phyloP scores from a whole-genome alignment of 2,329 filamentous ascomycete genomes.

The Hysterium pulicare region DNA sequence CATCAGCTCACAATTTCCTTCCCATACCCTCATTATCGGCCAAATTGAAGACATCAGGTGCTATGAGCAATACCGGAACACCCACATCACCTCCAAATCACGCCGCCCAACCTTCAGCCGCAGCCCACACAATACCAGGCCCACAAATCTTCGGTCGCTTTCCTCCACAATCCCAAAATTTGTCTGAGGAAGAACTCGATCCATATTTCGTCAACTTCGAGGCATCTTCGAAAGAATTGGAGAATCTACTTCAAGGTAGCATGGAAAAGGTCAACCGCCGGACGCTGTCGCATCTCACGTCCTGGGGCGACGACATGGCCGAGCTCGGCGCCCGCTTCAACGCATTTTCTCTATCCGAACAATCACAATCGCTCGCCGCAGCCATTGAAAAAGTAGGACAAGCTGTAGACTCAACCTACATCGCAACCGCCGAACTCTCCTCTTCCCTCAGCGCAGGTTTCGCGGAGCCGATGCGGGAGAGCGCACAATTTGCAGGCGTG shows the following conservation, averaged over 20 bases:
- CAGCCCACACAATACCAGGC: slow-evolving; percentile 56
- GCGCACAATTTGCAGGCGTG: slow-evolving; percentile 93
- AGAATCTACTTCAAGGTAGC: slow-evolving; percentile 80
- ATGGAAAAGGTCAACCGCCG: slow-evolving; percentile 97
- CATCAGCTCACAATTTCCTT: slow-evolving; percentile 79
- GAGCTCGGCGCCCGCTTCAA: slow-evolving; percentile 96
- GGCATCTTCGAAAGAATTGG: slow-evolving; percentile 84
- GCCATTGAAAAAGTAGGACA: slow-evolving; percentile 94
- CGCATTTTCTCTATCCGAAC: slow-evolving; percentile 91
- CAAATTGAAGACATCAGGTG: slow-evolving; percentile 65
- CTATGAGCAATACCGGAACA: slow-evolving; percentile 48
- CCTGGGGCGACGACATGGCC: slow-evolving; percentile 80
- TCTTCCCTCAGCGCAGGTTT: slow-evolving; percentile 87
- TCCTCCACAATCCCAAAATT: slow-evolving; percentile 69
- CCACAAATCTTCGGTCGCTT: slow-evolving; percentile 73
- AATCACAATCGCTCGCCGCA: slow-evolving; percentile 79
- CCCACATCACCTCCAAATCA: slow-evolving; percentile 53
- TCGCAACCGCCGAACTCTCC: slow-evolving; percentile 89
- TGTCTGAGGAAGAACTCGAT: slow-evolving; percentile 88
- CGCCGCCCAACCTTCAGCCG: slow-evolving; percentile 49
- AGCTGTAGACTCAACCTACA: slow-evolving; percentile 92
- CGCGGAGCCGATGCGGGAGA: slow-evolving; percentile 96
- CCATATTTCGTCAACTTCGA: slow-evolving; percentile 96
- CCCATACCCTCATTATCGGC: slow-evolving; percentile 82
- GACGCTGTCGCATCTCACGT: slow-evolving; percentile 79